These are phyloP conservation scores for Lachancea quebecensis DNA, from an alignment of 805 yeast genomes.

Conservation along the genomic window DNA sequence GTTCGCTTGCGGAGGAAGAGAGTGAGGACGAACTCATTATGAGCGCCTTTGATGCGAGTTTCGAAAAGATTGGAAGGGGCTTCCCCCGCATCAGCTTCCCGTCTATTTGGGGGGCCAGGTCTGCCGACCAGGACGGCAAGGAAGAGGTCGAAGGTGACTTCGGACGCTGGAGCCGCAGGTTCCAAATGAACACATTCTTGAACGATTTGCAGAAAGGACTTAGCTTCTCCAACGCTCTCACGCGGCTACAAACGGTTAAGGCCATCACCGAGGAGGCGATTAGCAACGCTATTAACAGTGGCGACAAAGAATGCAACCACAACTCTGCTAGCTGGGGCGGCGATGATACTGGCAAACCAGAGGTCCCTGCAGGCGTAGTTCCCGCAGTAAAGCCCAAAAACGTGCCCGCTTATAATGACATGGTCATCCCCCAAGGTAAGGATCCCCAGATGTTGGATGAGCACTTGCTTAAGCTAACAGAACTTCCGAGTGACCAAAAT, in stretches of 20 bases:
- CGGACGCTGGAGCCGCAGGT: conserved; percentile 20
- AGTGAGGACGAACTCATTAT: conserved; percentile 7
- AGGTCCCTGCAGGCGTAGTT: conserved; percentile 52
- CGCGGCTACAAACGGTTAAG: conserved; percentile 39
- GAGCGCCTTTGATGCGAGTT: conserved; percentile 9
- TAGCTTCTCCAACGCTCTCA: conserved; percentile 45
- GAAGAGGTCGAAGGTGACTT: not conserved
- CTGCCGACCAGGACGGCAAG: not conserved
- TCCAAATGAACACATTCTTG: conserved; percentile 31
- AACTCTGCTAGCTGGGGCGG: too few species aligned
- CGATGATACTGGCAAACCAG: conserved; percentile 5
- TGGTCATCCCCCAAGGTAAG: conserved; percentile 43
- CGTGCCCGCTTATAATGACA: conserved; percentile 45
- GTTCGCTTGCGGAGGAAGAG: conserved; percentile 1
- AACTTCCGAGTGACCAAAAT: conserved; percentile 4
- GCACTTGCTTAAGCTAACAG: conserved; percentile 4
- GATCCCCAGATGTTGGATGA: conserved; percentile 17
- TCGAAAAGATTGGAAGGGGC: conserved; percentile 10
- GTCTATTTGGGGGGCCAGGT: conserved; percentile 4
- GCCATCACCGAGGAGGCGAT: conserved; percentile 29
- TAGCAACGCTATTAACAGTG: conserved; percentile 15
- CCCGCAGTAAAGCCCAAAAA: conserved; percentile 42
- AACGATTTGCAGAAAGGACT: conserved; percentile 39
- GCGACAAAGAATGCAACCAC: not conserved
- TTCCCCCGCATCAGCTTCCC: conserved; percentile 10